Evolutionary conservation across 257 asterid species (phyloP).

Genomic region (Ilex asprella): DNA sequence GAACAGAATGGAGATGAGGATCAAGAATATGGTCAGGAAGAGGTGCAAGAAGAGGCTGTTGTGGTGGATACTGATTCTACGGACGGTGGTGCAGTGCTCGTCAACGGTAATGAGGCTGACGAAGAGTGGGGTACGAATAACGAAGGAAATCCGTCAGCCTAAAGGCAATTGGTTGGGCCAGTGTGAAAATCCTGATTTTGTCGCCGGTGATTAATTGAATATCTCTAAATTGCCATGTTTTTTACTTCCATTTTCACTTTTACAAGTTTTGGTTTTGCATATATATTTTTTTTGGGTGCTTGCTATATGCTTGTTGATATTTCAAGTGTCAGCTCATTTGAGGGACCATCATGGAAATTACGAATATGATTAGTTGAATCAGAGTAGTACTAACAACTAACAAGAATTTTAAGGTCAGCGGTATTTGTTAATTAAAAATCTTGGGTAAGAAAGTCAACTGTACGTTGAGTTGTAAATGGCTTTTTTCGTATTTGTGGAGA

Average conservation of each 20-base stretch:
- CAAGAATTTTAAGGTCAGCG: too few relatives aligned
- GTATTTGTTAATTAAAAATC: too few relatives aligned
- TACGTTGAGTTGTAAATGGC: too few relatives aligned
- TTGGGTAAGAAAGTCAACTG: too few relatives aligned
- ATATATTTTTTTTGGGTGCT: background rate
- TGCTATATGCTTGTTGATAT: conserved; percentile 7
- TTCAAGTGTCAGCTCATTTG: background rate
- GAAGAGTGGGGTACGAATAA: conserved; percentile 96
- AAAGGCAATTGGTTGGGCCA: conserved; percentile 72
- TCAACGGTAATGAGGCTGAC: conserved; percentile 70
- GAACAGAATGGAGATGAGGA: conserved; percentile 61
- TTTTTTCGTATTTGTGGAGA: too few relatives aligned
- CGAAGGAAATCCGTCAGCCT: conserved; percentile 84
- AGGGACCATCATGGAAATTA: background rate
- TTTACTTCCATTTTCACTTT: conserved; percentile 23
- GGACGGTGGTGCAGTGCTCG: conserved; percentile 72
- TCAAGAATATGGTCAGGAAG: conserved; percentile 36
- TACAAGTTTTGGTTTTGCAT: background rate
- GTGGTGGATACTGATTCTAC: conserved; percentile 82
- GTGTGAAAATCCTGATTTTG: conserved; percentile 65
- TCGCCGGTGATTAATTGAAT: conserved; percentile 69
- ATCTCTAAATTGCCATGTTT: conserved; percentile 43
- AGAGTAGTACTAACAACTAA: background rate
- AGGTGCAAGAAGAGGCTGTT: conserved; percentile 62
- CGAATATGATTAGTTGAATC: background rate